Evolutionary conservation across 2,329 filamentous ascomycete genomes (phyloP).

Genomic region (Fusarium incarnatum): DNA sequence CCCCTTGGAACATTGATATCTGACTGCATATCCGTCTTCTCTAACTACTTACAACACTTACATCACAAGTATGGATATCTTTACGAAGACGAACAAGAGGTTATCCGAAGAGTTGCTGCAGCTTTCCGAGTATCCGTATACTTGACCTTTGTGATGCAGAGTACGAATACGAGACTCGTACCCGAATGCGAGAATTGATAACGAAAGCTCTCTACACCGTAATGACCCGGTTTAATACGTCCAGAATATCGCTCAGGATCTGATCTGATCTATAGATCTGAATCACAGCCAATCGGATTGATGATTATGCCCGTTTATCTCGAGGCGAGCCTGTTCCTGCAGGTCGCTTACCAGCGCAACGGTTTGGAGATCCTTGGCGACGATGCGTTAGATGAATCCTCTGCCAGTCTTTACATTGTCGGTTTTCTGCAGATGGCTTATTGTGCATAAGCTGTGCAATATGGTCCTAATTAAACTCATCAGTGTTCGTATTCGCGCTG

Average conservation of each 20-base stretch:
- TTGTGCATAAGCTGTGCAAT: background rate
- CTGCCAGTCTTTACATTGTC: background rate
- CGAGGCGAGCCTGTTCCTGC: conserved; percentile 5
- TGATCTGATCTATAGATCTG: conserved; percentile 13
- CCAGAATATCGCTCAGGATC: background rate
- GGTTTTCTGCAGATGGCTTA: background rate
- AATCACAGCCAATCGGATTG: conserved; percentile 2
- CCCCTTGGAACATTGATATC: background rate
- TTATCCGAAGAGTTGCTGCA: background rate
- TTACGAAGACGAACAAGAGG: conserved; percentile 37
- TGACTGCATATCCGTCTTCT: conserved; percentile 7
- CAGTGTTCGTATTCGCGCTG: background rate
- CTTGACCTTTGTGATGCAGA: background rate
- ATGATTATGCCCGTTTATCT: background rate
- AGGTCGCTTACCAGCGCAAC: background rate
- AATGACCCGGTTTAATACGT: background rate
- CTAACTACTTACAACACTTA: background rate
- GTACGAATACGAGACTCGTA: conserved; percentile 32
- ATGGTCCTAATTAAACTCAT: background rate
- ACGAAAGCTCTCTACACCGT: background rate
- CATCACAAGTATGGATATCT: background rate
- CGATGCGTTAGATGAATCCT: background rate
- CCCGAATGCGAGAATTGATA: conserved; percentile 29
- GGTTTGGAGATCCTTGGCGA: background rate
- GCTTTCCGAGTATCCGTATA: background rate